Base-by-base conservation (phyloP, 805 yeast genomes). In the Cyberlindnera suaveolens region DNA sequence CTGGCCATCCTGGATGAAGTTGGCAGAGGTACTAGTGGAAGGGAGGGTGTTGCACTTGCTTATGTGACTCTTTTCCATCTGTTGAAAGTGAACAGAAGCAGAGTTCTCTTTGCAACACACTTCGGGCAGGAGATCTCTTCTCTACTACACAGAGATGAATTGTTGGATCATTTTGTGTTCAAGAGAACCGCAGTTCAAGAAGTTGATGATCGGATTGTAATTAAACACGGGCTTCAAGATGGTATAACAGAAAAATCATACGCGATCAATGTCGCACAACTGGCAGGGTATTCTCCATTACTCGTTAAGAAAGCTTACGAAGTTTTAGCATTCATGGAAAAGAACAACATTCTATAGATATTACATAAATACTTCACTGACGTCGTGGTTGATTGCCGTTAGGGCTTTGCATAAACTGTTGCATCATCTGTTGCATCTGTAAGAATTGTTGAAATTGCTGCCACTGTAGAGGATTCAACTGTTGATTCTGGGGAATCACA, bases 21-120 rank as follows among this genome's bases (percentile, higher is more conserved):
- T 39, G 99, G 99, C 5, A 76, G 99, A 57, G 74, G 76, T 15
- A 71, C 76, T 1, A 74, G 80, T 40, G 83, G 97, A 0, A 85
- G 87, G 61, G 99, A 93, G 64, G 99, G 99, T 0, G 89, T 91
- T 65, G 98, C 98, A 0, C 74, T 93, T 31, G 99, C 99, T 0
- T 91, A 95, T 89, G 85, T 97, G 0, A 91, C 93, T 37, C 80
- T 91, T 47, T 91, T 86, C 56, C 82, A 85, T 64, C 75, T 93
- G 47, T 78, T 89, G 8, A 70, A 70, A n/a, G 68, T 80, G 33
- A 78, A 85, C 42, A 70, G 74, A 35, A 80, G 96, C 48, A 85
- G 90, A 62, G 80, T 93, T 0, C 62, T 93, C 43, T 93, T 93
- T 70, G 97, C 99, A 0, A 93, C 99, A 0, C 99, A 93, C 68